Percentiles rank a stretch among this genome's conserved stretches.
phyloP scores from a whole-genome alignment of 495 filamentous ascomycete species.

The Corynascus novoguineensis region DNA sequence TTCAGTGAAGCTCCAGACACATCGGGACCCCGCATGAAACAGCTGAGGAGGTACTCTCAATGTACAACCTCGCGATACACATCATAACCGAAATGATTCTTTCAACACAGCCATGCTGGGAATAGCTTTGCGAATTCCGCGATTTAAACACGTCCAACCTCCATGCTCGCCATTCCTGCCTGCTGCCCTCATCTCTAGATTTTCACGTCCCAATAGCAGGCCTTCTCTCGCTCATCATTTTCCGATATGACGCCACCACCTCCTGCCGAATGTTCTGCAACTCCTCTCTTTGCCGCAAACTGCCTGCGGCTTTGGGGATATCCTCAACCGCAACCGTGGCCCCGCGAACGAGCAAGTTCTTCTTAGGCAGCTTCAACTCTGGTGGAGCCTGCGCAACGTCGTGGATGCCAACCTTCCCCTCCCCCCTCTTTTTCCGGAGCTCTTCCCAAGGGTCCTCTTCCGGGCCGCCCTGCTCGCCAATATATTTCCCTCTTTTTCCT shows the following conservation, averaged over 20 bases:
- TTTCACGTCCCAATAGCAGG: conserved; percentile 4
- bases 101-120: too few relatives aligned
- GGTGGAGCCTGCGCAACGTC: conserved; percentile 82
- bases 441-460: conserved; percentile 75
- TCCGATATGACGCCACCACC: conserved; percentile 77
- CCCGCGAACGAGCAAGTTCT: conserved; percentile 66
- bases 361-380: conserved; percentile 57
- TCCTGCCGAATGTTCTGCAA: conserved; percentile 65
- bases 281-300: conserved; percentile 77
- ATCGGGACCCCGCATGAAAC: too few relatives aligned
- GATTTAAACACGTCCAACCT: too few relatives aligned
- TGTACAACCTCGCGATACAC: too few relatives aligned
- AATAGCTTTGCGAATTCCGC: too few relatives aligned
- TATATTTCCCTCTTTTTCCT: conserved; percentile 39
- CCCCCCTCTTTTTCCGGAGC: conserved; percentile 55
- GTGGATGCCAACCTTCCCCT: conserved; percentile 57
- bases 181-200: too few relatives aligned
- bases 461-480: conserved; percentile 34
- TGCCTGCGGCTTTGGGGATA: conserved; percentile 71
- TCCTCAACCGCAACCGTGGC: conserved; percentile 66
- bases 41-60: too few relatives aligned
- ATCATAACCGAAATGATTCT: too few relatives aligned
- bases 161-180: too few relatives aligned
- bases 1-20: too few relatives aligned
- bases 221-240: conserved; percentile 68